Evolutionary conservation across 805 yeast species (phyloP).

Genomic region (Candida chilensis): DNA sequence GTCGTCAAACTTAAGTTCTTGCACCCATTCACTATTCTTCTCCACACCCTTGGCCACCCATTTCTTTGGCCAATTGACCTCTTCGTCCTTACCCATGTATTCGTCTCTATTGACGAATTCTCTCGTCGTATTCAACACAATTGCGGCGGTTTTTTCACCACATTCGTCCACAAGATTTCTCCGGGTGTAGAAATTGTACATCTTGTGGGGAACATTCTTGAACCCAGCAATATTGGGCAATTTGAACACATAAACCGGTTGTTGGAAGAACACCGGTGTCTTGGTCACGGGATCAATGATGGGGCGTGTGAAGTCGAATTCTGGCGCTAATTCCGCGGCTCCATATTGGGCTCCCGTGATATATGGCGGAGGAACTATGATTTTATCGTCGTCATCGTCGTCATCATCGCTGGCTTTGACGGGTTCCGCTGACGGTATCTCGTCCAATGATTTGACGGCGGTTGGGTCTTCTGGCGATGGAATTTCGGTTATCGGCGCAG

Average conservation of each 20-base stretch:
- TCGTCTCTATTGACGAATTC: conserved; percentile 39
- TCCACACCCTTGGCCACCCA: conserved; percentile 78
- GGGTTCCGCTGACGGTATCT: conserved; percentile 7
- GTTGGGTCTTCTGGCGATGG: not conserved
- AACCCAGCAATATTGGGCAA: conserved; percentile 79
- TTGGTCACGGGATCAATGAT: conserved; percentile 16
- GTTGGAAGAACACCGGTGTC: conserved; percentile 57
- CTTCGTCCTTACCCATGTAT: conserved; percentile 48
- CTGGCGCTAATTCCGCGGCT: conserved; percentile 48
- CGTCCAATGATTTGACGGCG: conserved; percentile 5
- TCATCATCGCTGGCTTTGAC: conserved; percentile 14
- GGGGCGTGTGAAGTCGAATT: conserved; percentile 29
- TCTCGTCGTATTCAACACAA: conserved; percentile 44
- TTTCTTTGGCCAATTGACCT: conserved; percentile 74
- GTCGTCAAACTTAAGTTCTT: conserved; percentile 61
- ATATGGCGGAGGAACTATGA: conserved; percentile 52
- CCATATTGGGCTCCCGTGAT: conserved; percentile 52
- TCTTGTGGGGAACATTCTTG: conserved; percentile 61
- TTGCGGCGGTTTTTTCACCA: conserved; percentile 43
- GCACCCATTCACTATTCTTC: conserved; percentile 81
- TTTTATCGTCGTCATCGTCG: conserved; percentile 14
- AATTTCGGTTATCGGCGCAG: conserved; percentile 1
- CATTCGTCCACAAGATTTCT: conserved; percentile 63
- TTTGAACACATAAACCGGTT: conserved; percentile 70
- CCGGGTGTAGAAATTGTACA: conserved; percentile 69